Conservation (phyloP, 371 early-diverging fungal species). For the Dinochytrium kinnereticum region DNA sequence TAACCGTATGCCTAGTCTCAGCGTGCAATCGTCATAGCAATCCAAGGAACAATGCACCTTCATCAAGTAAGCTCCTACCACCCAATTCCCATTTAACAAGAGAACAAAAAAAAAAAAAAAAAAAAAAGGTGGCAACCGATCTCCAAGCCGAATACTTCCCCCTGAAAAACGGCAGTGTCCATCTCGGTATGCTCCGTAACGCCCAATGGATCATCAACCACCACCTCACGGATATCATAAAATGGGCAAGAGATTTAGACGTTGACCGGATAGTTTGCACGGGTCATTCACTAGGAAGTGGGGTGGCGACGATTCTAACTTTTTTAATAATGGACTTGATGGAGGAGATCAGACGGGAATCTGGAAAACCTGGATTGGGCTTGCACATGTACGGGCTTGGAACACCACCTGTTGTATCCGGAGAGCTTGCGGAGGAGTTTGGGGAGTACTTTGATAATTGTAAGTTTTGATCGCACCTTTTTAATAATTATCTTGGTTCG, state of each 20-base stretch:
- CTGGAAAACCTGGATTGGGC: neutral
- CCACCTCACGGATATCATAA: neutral
- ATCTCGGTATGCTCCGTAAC: slow-evolving; percentile 19
- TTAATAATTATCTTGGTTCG: neutral
- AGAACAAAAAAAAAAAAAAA: neutral
- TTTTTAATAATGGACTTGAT: neutral
- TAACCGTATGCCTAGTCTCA: neutral
- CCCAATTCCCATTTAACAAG: neutral
- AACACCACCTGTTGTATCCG: slow-evolving; percentile 15
- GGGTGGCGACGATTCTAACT: slow-evolving; percentile 11
- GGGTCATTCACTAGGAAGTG: slow-evolving; percentile 13
- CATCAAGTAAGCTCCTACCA: slow-evolving; percentile 7
- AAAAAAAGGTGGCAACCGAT: neutral
- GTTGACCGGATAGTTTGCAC: slow-evolving; percentile 1
- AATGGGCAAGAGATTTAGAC: neutral
- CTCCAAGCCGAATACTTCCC: slow-evolving; percentile 20
- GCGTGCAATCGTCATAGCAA: slow-evolving; percentile 9
- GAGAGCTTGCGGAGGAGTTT: slow-evolving; percentile 1
- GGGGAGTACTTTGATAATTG: slow-evolving; percentile 5
- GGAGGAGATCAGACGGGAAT: neutral
- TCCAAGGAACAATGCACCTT: slow-evolving; percentile 17
- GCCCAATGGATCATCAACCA: slow-evolving; percentile 19
- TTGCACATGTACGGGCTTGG: slow-evolving; percentile 2
- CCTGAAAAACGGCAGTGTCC: neutral
- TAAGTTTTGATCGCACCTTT: neutral